Evolutionary conservation across 2,329 filamentous ascomycete genomes (phyloP).

Genomic region (Xylariales sp.): DNA sequence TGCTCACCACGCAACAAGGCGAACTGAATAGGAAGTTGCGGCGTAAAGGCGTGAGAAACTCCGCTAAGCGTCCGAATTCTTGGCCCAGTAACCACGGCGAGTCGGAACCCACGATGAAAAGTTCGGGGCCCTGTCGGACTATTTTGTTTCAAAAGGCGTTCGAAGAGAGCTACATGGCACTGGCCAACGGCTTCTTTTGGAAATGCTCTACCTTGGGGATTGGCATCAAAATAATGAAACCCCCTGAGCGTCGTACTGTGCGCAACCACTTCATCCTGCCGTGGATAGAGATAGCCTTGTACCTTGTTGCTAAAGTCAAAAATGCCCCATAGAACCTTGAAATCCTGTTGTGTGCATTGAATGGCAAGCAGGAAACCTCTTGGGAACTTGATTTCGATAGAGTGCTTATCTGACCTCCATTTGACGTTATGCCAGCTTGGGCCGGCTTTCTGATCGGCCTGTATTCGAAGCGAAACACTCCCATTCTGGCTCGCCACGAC

Average conservation of each 20-base stretch:
- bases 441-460: slow-evolving; percentile 73
- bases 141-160: slow-evolving; percentile 73
- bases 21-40: slow-evolving; percentile 78
- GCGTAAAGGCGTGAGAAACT: slow-evolving; percentile 75
- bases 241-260: slow-evolving; percentile 77
- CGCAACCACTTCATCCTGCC: slow-evolving; percentile 75
- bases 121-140: slow-evolving; percentile 78
- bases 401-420: slow-evolving; percentile 77
- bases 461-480: slow-evolving; percentile 78
- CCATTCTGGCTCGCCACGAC: slow-evolving; percentile 84
- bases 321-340: slow-evolving; percentile 81
- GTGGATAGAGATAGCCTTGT: slow-evolving; percentile 75
- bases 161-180: slow-evolving; percentile 81
- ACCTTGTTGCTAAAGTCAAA: slow-evolving; percentile 86
- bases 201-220: slow-evolving; percentile 76
- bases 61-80: slow-evolving; percentile 81
- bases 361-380: slow-evolving; percentile 80
- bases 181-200: slow-evolving; percentile 77
- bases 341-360: slow-evolving; percentile 80
- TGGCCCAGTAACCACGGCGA: slow-evolving; percentile 81
- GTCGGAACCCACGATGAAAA: slow-evolving; percentile 81
- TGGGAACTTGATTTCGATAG: slow-evolving; percentile 76
- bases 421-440: slow-evolving; percentile 84
- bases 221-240: slow-evolving; percentile 84
- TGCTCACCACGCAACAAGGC: slow-evolving; percentile 79